Evolutionary conservation across 2,329 filamentous ascomycete species (phyloP).

Genomic region (Alternaria sp.): DNA sequence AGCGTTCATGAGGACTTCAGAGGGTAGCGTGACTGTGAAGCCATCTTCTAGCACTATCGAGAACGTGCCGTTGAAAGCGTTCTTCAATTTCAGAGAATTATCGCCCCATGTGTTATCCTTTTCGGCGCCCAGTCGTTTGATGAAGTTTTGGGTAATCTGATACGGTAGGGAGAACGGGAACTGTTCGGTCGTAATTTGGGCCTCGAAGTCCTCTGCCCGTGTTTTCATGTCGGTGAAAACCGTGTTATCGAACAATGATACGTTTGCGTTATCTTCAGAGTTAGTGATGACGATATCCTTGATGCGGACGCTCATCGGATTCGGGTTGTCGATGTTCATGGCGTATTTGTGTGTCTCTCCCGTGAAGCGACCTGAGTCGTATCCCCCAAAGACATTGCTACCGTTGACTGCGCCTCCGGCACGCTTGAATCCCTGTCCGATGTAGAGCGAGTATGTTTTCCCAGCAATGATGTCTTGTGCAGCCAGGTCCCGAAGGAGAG

Average conservation of each 20-base stretch:
- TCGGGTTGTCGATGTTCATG: slow-evolving; percentile 39
- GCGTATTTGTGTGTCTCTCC: slow-evolving; percentile 42
- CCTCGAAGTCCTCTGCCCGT: slow-evolving; percentile 44
- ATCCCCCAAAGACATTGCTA: slow-evolving; percentile 54
- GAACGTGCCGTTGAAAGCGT: slow-evolving; percentile 48
- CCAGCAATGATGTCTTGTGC: slow-evolving; percentile 46
- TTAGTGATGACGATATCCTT: slow-evolving; percentile 50
- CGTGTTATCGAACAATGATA: slow-evolving; percentile 44
- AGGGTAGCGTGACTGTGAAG: slow-evolving; percentile 49
- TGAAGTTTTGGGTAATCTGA: slow-evolving; percentile 51
- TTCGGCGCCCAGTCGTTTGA: slow-evolving; percentile 43
- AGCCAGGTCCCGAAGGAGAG: slow-evolving; percentile 48
- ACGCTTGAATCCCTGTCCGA: slow-evolving; percentile 51
- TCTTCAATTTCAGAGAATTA: slow-evolving; percentile 46
- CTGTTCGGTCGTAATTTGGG: slow-evolving; percentile 52
- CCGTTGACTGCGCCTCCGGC: slow-evolving; percentile 52
- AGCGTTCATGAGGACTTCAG: slow-evolving; percentile 46
- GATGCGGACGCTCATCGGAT: slow-evolving; percentile 49
- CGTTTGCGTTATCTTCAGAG: slow-evolving; percentile 34
- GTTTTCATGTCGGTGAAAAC: slow-evolving; percentile 43
- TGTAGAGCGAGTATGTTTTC: slow-evolving; percentile 53
- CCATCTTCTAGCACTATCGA: slow-evolving; percentile 51
- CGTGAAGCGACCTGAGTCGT: slow-evolving; percentile 52
- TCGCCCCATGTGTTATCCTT: slow-evolving; percentile 48
- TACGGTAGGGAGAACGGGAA: slow-evolving; percentile 52